A percentile compares a stretch with the other conserved stretches of the same genome.
Conservation (phyloP, 257 asterid species). For the Pogostemon cablin region DNA sequence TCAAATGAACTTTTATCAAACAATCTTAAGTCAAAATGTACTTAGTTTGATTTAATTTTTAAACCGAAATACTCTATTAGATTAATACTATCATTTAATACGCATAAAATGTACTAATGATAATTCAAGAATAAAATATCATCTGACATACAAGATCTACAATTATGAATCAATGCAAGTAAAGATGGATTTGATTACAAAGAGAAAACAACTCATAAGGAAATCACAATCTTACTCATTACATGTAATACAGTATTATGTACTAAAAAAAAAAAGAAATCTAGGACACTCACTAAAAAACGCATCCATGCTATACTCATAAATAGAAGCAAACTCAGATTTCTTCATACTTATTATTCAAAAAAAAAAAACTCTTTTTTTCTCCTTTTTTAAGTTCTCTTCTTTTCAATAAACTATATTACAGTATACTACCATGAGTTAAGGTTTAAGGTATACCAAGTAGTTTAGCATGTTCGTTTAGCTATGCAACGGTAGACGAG, state of each 20-base stretch:
- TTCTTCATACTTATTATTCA: neutral
- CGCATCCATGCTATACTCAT: constrained; percentile 76
- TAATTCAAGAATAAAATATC: neutral
- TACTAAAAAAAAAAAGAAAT: constrained; percentile 33
- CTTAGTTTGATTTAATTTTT: neutral
- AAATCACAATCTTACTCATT: constrained; percentile 38
- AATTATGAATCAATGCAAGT: neutral
- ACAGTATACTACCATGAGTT: constrained; percentile 51
- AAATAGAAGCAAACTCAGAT: constrained; percentile 39
- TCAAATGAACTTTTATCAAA: no score
- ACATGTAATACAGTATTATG: constrained; percentile 19
- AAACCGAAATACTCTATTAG: neutral
- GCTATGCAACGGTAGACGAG: constrained; percentile 56
- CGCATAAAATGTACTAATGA: neutral
- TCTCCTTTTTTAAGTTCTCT: constrained; percentile 13
- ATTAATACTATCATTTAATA: neutral
- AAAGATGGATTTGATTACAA: neutral
- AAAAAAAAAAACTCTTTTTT: neutral
- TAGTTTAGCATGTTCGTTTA: constrained; percentile 35
- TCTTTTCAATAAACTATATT: constrained; percentile 34
- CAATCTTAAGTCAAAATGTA: no score
- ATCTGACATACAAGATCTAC: neutral
- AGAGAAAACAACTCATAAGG: neutral
- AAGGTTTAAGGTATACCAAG: constrained; percentile 44
- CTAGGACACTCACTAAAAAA: constrained; percentile 78